Base-by-base conservation (phyloP, 345 rosid species). In the Euphorbia peplus region DNA sequence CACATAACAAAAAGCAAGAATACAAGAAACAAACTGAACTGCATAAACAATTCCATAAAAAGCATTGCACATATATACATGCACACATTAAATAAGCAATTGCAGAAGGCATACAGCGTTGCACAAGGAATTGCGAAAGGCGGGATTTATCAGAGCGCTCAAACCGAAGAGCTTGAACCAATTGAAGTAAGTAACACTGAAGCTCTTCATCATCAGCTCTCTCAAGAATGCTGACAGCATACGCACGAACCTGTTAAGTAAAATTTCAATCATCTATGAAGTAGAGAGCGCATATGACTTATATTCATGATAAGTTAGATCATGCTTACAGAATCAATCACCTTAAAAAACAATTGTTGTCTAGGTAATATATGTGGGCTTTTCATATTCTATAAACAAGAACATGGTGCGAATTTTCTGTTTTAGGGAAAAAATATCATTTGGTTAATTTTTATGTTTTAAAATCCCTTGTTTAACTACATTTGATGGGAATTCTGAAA, bases 121-220 rank as follows among this genome's bases (percentile, higher is more conserved):
- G 91, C 66, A 95, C 93, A 62, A 95, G 96, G 75, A 91, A 95
- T 39, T 90, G 99, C 71, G 87, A 84, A 81, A 95, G 99, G 35
- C 92, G 77, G 73, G 99, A 95, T 86, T 88, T 88, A 78, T 95
- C 98, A 39, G 95, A 82, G 76, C 95, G 90, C 78, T 95, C 99
- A 86, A 95, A 95, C 64, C 93, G 88, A 74, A 95, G 98, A 75
- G 99, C 99, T 83, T 95, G 98, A 82, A 95, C 99, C 80, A 95
- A 75, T 78, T 95, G 98, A 80, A 95, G 96, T 76, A 95, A 82
- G 84, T 95, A 95, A 80, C 99, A 95, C 83, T 90, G 93, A 60
- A 95, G 95, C 73, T 95, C 99, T 75, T 89, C 99, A 78, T 95
- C 98, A 78, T 89, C 98, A 67, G 97, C 98, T 77, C 98, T 86